phyloP scores from a whole-genome alignment of 768 basidiomycete species.

The Russula sp. region DNA sequence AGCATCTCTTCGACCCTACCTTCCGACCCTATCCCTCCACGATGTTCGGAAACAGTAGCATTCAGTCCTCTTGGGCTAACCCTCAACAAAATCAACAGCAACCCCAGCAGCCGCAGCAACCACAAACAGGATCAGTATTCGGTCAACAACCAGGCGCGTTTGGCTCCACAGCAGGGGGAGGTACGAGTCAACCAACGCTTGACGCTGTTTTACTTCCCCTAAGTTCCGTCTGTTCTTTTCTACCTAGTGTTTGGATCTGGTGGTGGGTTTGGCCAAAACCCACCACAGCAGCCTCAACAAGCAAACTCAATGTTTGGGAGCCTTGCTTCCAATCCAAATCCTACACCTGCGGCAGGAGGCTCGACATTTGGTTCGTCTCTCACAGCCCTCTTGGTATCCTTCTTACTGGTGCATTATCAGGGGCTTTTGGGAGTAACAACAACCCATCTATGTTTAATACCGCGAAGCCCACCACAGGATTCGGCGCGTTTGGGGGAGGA shows the following conservation, averaged over 20 bases:
- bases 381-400: slow-evolving; percentile 9
- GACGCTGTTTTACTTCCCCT: slow-evolving; percentile 17
- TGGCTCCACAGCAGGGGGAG: slow-evolving; percentile 49
- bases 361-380: slow-evolving; percentile 32
- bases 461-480: slow-evolving; percentile 64
- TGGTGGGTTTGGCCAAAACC: slow-evolving; percentile 45
- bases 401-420: slow-evolving; percentile 22
- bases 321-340: slow-evolving; percentile 32
- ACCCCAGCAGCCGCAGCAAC: slow-evolving; percentile 40
- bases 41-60: slow-evolving; percentile 53
- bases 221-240: slow-evolving; percentile 6
- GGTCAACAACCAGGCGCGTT: slow-evolving; percentile 67
- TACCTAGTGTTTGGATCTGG: slow-evolving; percentile 34
- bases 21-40: slow-evolving; percentile 14
- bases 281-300: slow-evolving; percentile 43
- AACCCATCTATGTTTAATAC: slow-evolving; percentile 50
- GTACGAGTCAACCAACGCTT: slow-evolving; percentile 19
- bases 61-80: slow-evolving; percentile 62
- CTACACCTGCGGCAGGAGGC: slow-evolving; percentile 28
- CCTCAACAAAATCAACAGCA: slow-evolving; percentile 61
- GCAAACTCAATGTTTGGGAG: slow-evolving; percentile 81
- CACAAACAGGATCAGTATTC: slow-evolving; percentile 43
- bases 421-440: slow-evolving; percentile 32
- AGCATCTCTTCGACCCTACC: background rate
- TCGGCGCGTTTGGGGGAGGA: slow-evolving; percentile 68